These are phyloP conservation scores for Cercospora nicotianae DNA, from an alignment of 2,329 filamentous ascomycete genomes.

Conservation along the genomic window DNA sequence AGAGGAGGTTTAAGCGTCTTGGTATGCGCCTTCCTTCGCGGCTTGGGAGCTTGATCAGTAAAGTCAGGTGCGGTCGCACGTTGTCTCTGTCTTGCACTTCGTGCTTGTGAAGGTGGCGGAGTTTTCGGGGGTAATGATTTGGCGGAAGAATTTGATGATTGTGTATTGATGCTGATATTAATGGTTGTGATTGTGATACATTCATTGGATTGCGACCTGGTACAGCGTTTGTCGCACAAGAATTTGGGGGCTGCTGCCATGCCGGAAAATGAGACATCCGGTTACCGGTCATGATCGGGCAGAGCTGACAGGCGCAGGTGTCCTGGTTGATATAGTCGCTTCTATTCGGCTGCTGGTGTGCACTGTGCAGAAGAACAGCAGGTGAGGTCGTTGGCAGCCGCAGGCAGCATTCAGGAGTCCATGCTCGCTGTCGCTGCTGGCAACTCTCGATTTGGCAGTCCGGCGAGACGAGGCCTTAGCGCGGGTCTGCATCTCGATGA, in stretches of 20 bases:
- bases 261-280: background rate
- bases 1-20: constrained; percentile 1
- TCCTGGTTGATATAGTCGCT: background rate
- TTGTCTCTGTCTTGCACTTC: no score
- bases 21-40: constrained; percentile 1
- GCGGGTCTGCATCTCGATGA: background rate
- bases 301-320: background rate
- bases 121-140: background rate
- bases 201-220: background rate
- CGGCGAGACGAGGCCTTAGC: background rate
- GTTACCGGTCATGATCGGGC: background rate
- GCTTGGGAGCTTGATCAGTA: constrained; percentile 6
- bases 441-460: background rate
- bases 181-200: background rate
- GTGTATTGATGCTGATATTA: background rate
- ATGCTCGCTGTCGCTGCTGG: background rate
- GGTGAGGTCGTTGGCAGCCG: background rate
- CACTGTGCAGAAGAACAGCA: background rate
- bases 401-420: background rate
- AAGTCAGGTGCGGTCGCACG: background rate
- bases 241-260: background rate
- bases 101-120: background rate
- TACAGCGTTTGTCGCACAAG: background rate
- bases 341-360: background rate
- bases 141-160: background rate